Evolutionary conservation across 2,329 filamentous ascomycete genomes (phyloP).

Genomic region (Bipolaris cookei): DNA sequence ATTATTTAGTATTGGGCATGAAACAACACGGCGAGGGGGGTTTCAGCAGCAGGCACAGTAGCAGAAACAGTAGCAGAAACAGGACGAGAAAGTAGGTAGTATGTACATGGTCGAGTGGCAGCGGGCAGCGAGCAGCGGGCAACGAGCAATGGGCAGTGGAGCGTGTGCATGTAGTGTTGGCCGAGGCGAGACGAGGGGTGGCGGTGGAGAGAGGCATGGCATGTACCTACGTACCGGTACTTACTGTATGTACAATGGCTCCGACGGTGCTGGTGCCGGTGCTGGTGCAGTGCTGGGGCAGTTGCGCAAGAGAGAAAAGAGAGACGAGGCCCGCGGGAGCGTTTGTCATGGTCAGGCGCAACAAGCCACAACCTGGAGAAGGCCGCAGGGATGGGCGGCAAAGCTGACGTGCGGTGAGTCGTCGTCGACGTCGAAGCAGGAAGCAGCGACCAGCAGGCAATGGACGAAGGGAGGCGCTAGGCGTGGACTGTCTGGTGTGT

Average conservation of each 20-base stretch:
- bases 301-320: slow-evolving; percentile 3
- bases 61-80: no score
- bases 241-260: slow-evolving; percentile 17
- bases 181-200: no score
- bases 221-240: no score
- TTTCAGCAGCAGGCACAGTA: slow-evolving; percentile 17
- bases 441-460: no score
- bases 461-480: slow-evolving; percentile 5
- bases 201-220: slow-evolving; percentile 2
- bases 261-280: no score
- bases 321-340: slow-evolving; percentile 10
- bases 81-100: no score
- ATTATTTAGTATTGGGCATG: neutral
- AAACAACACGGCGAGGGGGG: slow-evolving; percentile 17
- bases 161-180: no score
- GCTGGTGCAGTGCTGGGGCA: no score
- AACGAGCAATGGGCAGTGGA: no score
- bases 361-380: slow-evolving; percentile 32
- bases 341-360: slow-evolving; percentile 35
- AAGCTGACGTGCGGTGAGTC: slow-evolving; percentile 14
- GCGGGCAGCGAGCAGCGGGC: no score
- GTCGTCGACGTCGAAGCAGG: no score
- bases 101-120: no score
- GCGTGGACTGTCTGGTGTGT: slow-evolving; percentile 1
- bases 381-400: slow-evolving; percentile 18